Conservation (phyloP, 306 rosid genomes). For the Erythrophleum fordii region DNA sequence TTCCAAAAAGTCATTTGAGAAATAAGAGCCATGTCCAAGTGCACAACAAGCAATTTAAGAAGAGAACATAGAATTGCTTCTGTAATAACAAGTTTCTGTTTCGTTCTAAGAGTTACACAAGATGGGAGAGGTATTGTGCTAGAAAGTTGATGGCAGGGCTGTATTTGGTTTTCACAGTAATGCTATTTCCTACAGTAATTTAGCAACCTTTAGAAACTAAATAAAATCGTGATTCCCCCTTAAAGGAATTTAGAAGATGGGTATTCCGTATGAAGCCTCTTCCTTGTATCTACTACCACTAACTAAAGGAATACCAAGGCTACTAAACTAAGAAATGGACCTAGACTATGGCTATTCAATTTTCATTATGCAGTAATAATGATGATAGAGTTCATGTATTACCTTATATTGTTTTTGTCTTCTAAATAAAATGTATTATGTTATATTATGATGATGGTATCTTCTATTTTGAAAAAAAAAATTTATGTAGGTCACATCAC, state of each 20-base stretch:
- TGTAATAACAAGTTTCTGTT: not conserved
- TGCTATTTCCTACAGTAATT: not conserved
- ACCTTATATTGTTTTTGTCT: not conserved
- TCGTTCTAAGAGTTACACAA: not conserved
- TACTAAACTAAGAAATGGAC: not conserved
- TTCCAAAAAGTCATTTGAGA: slow-evolving; percentile 20
- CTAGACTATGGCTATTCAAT: not conserved
- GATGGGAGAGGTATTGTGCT: not conserved
- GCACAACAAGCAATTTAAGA: slow-evolving; percentile 29
- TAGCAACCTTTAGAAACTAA: not conserved
- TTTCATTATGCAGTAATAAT: not conserved
- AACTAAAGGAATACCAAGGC: not conserved
- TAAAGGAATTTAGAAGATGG: slow-evolving; percentile 16
- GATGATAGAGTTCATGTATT: not conserved
- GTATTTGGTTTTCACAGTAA: not conserved
- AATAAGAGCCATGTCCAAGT: slow-evolving; percentile 1
- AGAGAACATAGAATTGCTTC: not conserved
- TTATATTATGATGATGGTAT: too few relatives aligned
- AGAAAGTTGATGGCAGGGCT: not conserved
- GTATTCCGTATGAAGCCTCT: not conserved
- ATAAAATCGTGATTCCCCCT: not conserved
- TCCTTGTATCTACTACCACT: not conserved
- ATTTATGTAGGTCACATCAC: not conserved
- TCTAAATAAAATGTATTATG: too few relatives aligned
- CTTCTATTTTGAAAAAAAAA: not conserved